These are phyloP conservation scores for Trichoderma polysporum DNA, from an alignment of 2,329 filamentous ascomycete genomes.

Conservation along the genomic window DNA sequence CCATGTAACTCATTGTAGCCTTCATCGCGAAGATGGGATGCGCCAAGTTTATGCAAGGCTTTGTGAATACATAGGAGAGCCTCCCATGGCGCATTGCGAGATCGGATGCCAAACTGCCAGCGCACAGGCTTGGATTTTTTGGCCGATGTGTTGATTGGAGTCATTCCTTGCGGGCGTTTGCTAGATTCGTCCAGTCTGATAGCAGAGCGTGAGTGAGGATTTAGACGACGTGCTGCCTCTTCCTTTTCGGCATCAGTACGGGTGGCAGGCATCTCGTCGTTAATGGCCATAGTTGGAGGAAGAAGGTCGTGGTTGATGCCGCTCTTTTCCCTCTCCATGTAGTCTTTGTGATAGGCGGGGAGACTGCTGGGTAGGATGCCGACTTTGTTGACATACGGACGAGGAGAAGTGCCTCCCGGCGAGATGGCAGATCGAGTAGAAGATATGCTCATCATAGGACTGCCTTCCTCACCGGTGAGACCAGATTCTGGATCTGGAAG, in stretches of 20 bases:
- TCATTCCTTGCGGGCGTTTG: slow-evolving; percentile 61
- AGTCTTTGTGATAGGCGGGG: slow-evolving; percentile 85
- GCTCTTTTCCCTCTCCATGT: slow-evolving; percentile 71
- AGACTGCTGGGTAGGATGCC: slow-evolving; percentile 89
- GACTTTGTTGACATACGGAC: slow-evolving; percentile 76
- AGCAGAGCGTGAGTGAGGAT: slow-evolving; percentile 76
- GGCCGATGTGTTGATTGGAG: slow-evolving; percentile 55
- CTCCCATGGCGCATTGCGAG: slow-evolving; percentile 89
- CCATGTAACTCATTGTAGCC: slow-evolving; percentile 52
- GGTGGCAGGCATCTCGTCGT: slow-evolving; percentile 49
- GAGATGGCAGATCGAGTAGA: slow-evolving; percentile 56
- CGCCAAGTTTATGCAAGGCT: slow-evolving; percentile 81
- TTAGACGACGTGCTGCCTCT: slow-evolving; percentile 75
- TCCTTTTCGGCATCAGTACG: slow-evolving; percentile 74
- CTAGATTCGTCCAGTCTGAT: slow-evolving; percentile 65
- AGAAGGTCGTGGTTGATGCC: slow-evolving; percentile 45
- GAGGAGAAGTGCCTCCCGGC: slow-evolving; percentile 47
- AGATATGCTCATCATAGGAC: slow-evolving; percentile 54
- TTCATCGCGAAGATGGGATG: slow-evolving; percentile 76
- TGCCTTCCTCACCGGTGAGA: slow-evolving; percentile 41
- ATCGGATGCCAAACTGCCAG: slow-evolving; percentile 98
- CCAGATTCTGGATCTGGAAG: slow-evolving; percentile 33
- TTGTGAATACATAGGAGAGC: slow-evolving; percentile 95
- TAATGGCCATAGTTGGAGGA: slow-evolving; percentile 43
- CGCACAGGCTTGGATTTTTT: slow-evolving; percentile 80